Conservation (phyloP, 176 grass and related monocot genomes). For the Eleusine coracana region DNA sequence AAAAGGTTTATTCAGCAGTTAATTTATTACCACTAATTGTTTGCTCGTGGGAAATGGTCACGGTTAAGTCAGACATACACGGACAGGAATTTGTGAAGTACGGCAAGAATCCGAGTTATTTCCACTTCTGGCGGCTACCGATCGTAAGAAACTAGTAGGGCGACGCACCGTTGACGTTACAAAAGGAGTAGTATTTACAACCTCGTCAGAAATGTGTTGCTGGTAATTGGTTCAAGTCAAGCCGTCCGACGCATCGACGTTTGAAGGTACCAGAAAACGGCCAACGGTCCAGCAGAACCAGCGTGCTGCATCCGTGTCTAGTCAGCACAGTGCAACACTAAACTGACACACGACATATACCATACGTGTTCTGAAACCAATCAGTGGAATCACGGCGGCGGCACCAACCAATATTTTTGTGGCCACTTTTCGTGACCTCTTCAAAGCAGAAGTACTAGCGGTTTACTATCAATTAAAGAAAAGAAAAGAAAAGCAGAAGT, state of each 20-base stretch:
- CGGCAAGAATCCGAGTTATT: neutral
- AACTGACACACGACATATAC: neutral
- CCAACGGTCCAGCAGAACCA: neutral
- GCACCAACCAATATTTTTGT: neutral
- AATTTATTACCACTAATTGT: neutral
- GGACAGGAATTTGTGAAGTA: neutral
- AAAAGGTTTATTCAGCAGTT: neutral
- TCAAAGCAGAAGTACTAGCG: neutral
- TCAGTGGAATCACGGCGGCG: no score
- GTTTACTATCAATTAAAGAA: no score
- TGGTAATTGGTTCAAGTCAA: neutral
- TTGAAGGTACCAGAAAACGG: neutral
- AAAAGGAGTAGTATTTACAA: neutral
- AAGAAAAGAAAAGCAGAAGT: no score
- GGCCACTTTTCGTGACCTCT: neutral
- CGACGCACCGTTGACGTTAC: neutral
- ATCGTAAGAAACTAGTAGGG: neutral
- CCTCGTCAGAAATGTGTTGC: conserved; percentile 26
- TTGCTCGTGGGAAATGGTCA: neutral
- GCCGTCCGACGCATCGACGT: neutral
- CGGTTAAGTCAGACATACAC: neutral
- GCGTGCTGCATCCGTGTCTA: neutral
- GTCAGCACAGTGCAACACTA: conserved; percentile 27
- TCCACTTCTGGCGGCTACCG: conserved; percentile 37
- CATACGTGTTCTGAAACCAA: neutral